A percentile compares a stretch with the other conserved stretches of the same genome.
These are phyloP conservation scores for Pythium chondricola DNA, from an alignment of 352 stramenopile genomes.

Conservation along the genomic window DNA sequence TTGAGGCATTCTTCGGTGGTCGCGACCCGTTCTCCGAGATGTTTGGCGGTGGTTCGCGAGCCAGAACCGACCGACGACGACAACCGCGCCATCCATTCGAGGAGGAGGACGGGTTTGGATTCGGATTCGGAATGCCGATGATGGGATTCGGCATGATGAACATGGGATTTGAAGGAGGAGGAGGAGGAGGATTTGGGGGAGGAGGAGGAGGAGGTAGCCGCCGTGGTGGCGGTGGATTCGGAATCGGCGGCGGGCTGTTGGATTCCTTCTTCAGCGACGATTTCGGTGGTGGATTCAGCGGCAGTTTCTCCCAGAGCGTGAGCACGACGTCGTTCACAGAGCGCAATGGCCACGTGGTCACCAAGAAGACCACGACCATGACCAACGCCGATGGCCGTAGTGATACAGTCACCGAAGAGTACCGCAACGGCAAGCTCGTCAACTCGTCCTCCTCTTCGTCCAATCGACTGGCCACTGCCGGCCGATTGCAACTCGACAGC, in stretches of 20 bases:
- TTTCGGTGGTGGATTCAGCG: slow-evolving; percentile 25
- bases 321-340: slow-evolving; percentile 68
- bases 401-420: slow-evolving; percentile 69
- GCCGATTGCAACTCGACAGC: slow-evolving; percentile 55
- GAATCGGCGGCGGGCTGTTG: slow-evolving; percentile 34
- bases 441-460: slow-evolving; percentile 5
- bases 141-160: not conserved
- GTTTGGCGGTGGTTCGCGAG: slow-evolving; percentile 23
- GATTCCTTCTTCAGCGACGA: slow-evolving; percentile 41
- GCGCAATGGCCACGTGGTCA: slow-evolving; percentile 62
- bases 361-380: slow-evolving; percentile 67
- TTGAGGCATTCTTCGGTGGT: slow-evolving; percentile 63
- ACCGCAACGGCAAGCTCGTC: slow-evolving; percentile 52
- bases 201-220: slow-evolving; percentile 14
- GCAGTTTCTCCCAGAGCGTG: slow-evolving; percentile 29
- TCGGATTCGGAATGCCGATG: slow-evolving; percentile 29
- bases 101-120: slow-evolving; percentile 18
- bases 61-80: not conserved
- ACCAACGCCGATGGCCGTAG: slow-evolving; percentile 36
- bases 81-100: not conserved
- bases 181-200: slow-evolving; percentile 6
- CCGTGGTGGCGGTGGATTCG: slow-evolving; percentile 22
- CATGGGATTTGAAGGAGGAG: not conserved
- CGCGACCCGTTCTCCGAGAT: slow-evolving; percentile 53
- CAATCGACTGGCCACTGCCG: slow-evolving; percentile 43